phyloP scores from a whole-genome alignment of 129 eudicot species.

The Artemisia argyi region DNA sequence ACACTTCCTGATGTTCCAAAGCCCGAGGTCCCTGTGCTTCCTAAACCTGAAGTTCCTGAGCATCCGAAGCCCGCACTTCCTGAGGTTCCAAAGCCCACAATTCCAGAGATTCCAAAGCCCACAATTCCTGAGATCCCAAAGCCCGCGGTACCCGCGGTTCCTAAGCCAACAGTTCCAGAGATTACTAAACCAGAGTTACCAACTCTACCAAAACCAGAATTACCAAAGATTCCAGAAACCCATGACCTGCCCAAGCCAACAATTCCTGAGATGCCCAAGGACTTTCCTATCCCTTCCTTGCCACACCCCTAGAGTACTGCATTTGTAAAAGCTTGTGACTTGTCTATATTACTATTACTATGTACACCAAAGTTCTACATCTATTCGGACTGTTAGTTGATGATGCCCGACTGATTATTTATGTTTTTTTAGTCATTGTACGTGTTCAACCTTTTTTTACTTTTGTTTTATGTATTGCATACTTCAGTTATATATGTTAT shows the following conservation, averaged over 20 bases:
- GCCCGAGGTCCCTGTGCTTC: too few relatives aligned
- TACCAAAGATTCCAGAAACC: constrained; percentile 20
- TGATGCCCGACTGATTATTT: not conserved
- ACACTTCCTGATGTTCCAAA: too few relatives aligned
- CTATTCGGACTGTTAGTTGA: not conserved
- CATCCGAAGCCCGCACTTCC: too few relatives aligned
- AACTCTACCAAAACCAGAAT: constrained; percentile 35
- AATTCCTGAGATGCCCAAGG: constrained; percentile 32
- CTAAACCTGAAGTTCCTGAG: too few relatives aligned
- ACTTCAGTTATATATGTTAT: too few relatives aligned
- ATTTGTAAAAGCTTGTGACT: not conserved
- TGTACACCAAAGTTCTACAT: not conserved
- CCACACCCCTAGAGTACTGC: constrained; percentile 24
- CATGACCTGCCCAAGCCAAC: constrained; percentile 12
- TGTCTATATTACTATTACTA: not conserved
- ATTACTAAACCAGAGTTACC: too few relatives aligned
- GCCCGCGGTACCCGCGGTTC: too few relatives aligned
- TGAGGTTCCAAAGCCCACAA: too few relatives aligned
- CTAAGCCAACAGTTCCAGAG: too few relatives aligned
- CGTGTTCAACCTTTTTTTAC: not conserved
- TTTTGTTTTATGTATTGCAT: too few relatives aligned
- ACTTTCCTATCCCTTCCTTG: constrained; percentile 24
- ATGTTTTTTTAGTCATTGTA: not conserved
- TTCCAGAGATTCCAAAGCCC: too few relatives aligned
- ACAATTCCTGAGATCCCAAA: too few relatives aligned